These are phyloP conservation scores for Rhizopogon vulgaris DNA, from an alignment of 768 basidiomycete species.

Conservation along the genomic window DNA sequence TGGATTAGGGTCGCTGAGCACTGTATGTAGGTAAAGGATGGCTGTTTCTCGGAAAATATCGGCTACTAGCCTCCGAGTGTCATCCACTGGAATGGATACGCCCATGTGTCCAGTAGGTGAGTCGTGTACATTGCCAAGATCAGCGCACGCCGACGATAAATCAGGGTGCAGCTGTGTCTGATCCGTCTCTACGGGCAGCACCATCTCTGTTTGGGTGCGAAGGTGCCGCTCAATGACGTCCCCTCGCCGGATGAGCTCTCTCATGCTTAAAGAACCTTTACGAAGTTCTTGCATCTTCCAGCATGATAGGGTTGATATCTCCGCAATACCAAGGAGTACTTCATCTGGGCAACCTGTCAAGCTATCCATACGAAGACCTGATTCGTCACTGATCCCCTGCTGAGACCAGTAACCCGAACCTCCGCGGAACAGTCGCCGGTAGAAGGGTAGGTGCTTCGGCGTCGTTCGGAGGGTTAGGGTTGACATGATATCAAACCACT, in stretches of 20 bases:
- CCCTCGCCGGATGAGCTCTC: slow-evolving; percentile 70
- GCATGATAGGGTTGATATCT: slow-evolving; percentile 63
- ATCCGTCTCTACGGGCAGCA: slow-evolving; percentile 22
- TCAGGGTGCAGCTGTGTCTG: slow-evolving; percentile 38
- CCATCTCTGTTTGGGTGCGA: slow-evolving; percentile 34
- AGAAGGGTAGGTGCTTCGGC: slow-evolving; percentile 61
- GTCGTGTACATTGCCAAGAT: slow-evolving; percentile 11
- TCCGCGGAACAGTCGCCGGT: slow-evolving; percentile 58
- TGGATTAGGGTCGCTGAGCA: slow-evolving; percentile 63
- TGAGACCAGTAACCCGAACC: slow-evolving; percentile 41
- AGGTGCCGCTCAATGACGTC: slow-evolving; percentile 65
- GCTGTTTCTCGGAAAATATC: slow-evolving; percentile 63
- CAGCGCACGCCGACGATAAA: slow-evolving; percentile 14
- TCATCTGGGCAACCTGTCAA: slow-evolving; percentile 78
- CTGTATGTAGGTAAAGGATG: slow-evolving; percentile 62
- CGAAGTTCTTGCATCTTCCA: slow-evolving; percentile 67
- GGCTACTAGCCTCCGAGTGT: slow-evolving; percentile 41
- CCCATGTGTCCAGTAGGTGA: slow-evolving; percentile 22
- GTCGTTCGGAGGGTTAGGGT: slow-evolving; percentile 54
- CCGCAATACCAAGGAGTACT: slow-evolving; percentile 68
- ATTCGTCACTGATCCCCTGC: slow-evolving; percentile 27
- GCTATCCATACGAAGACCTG: slow-evolving; percentile 55
- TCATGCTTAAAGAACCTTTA: slow-evolving; percentile 63
- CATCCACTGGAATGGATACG: slow-evolving; percentile 27
- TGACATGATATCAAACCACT: slow-evolving; percentile 80